These are phyloP conservation scores for Odontarrhena argentea DNA, from an alignment of 345 rosid species.

Conservation along the genomic window DNA sequence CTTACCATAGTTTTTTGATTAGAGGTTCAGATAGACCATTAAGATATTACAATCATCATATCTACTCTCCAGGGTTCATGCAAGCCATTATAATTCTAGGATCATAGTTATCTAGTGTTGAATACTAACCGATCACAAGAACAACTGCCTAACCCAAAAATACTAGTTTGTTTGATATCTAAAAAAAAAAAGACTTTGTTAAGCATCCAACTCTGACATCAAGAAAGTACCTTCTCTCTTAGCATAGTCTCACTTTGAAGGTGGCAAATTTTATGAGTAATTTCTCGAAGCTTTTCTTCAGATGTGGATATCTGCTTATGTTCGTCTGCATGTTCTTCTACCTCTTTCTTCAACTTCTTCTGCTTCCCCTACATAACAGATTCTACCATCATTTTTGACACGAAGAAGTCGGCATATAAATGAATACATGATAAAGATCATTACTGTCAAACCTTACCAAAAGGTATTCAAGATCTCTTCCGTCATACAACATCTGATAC, in stretches of 20 bases:
- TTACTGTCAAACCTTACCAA: constrained; percentile 50
- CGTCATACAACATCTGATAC: constrained; percentile 67
- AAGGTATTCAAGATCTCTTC: constrained; percentile 58
- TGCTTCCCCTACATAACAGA: constrained; percentile 58
- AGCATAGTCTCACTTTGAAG: constrained; percentile 61
- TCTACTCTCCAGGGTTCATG: constrained; percentile 20
- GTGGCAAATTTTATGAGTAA: constrained; percentile 51
- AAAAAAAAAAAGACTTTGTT: background rate
- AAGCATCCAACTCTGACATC: constrained; percentile 15
- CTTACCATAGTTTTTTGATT: background rate
- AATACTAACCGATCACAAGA: background rate
- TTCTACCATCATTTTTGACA: constrained; percentile 1
- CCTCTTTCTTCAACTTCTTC: constrained; percentile 48
- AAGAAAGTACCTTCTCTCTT: constrained; percentile 57
- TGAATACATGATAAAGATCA: background rate
- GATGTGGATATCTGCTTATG: constrained; percentile 38
- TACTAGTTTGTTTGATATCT: background rate
- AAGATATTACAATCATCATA: background rate
- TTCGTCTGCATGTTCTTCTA: constrained; percentile 49
- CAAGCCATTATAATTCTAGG: background rate
- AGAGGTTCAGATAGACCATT: background rate
- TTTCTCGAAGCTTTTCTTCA: constrained; percentile 70
- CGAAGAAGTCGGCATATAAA: background rate
- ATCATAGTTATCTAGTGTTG: constrained; percentile 1
- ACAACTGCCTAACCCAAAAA: background rate